phyloP scores from a whole-genome alignment of 306 rosid genomes.

The Styphnolobium japonicum region DNA sequence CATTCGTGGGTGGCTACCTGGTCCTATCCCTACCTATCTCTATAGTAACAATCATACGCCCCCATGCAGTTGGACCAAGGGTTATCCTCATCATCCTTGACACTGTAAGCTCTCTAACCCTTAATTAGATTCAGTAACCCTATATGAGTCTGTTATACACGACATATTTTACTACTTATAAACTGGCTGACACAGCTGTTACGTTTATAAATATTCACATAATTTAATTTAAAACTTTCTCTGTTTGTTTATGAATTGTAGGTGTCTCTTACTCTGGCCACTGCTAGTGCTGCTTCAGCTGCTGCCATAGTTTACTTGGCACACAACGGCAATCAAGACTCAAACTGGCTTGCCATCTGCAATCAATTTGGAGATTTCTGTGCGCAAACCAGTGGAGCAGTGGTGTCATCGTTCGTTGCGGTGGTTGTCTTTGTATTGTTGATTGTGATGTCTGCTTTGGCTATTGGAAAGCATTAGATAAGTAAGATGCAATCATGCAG shows the following conservation, averaged over 20 bases:
- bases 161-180: not conserved
- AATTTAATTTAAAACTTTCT: not conserved
- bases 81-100: constrained; percentile 68
- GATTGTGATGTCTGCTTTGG: constrained; percentile 60
- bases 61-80: constrained; percentile 61
- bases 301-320: constrained; percentile 82
- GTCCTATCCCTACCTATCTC: constrained; percentile 86
- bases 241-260: not conserved
- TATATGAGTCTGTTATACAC: no score
- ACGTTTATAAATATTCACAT: not conserved
- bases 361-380: constrained; percentile 79
- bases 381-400: constrained; percentile 62
- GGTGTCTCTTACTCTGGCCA: constrained; percentile 68
- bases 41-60: constrained; percentile 65
- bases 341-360: constrained; percentile 94
- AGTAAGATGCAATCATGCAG: constrained; percentile 2
- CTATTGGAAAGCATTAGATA: constrained; percentile 36
- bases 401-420: constrained; percentile 57
- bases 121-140: not conserved
- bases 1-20: constrained; percentile 70
- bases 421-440: constrained; percentile 52
- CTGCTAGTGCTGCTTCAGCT: constrained; percentile 69
- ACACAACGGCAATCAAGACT: constrained; percentile 69
- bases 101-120: constrained; percentile 44
- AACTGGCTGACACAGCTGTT: not conserved